Base-by-base conservation (phyloP, 371 early-diverging fungal species). In the Cokeromyces recurvatus region DNA sequence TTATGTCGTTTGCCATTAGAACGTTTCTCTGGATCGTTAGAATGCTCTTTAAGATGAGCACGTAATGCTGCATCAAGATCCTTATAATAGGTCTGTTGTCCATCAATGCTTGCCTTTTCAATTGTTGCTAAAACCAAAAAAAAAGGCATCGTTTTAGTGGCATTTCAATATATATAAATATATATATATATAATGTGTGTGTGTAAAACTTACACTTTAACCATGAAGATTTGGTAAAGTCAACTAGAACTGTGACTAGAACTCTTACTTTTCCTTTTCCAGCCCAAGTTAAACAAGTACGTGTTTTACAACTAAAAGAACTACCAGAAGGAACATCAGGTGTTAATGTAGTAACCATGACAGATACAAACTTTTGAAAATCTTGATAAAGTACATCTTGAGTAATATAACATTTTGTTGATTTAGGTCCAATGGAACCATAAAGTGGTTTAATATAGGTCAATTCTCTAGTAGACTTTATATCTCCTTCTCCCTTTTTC, bases 301-400 rank as follows among this genome's bases (percentile, higher is more conserved):
- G 66, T 29, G 84, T 84, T 44, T 84, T 81, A 16, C 86, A 76
- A 9, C 61, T 63, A 54, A 95, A 95, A n/a, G 82, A 68, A 19
- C 81, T 77, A 19, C 91, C 91, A 6, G 89, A 89, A 15, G 95
- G 94, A 0, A 94, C 79, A 50, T 87, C 84, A 0, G 93, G 93
- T 3, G 95, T 94, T 10, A 57, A 56, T 0, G 86, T 85, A 2
- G 78, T 75, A 1, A 78, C 75, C 21, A 88, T 59, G 1, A 71
- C 64, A 1, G 86, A 69, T 6, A 85, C 71, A 45, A 63, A 69
- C 6, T 57, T 49, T 25, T 76, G 71, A 57, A 79, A 72, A 46
- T 90, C 82, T 43, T 60, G 58, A 47, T 66, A 42, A 17, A 77
- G 55, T 23, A 82, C 68, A 39, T 78, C 71, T 47, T 84, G 84